phyloP scores from a whole-genome alignment of 345 rosid species.

The Eucalyptus victrix region DNA sequence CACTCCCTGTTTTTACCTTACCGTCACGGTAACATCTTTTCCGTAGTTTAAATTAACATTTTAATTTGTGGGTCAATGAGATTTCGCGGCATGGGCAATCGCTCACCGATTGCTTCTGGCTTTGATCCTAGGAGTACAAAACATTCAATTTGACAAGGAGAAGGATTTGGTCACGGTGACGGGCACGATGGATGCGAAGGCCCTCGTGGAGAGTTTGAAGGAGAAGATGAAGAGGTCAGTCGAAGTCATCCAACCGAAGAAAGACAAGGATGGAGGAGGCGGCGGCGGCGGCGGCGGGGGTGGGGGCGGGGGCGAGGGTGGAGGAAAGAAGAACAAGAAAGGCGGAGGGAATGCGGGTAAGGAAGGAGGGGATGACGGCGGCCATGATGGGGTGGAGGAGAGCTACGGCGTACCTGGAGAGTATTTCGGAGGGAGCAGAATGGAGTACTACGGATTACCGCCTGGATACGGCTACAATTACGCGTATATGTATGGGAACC shows the following conservation, averaged over 20 bases:
- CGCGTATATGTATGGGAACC: neutral
- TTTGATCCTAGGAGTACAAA: slow-evolving; percentile 38
- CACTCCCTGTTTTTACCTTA: neutral
- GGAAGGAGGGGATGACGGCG: neutral
- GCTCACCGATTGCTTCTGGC: neutral
- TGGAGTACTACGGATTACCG: neutral
- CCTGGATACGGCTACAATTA: neutral
- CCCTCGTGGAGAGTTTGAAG: slow-evolving; percentile 28
- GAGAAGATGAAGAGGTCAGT: slow-evolving; percentile 47
- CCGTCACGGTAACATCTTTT: neutral
- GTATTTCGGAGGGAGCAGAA: neutral
- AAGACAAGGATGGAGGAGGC: slow-evolving; percentile 13
- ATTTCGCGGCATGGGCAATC: neutral
- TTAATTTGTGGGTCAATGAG: neutral
- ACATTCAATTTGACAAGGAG: slow-evolving; percentile 25
- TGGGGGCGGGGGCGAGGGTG: slow-evolving; percentile 2
- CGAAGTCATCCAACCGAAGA: slow-evolving; percentile 57
- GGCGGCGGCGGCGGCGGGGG: slow-evolving; percentile 2
- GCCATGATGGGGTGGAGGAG: neutral
- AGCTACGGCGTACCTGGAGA: neutral
- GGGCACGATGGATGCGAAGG: slow-evolving; percentile 64
- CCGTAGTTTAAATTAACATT: neutral
- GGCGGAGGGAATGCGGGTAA: slow-evolving; percentile 1
- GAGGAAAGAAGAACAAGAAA: slow-evolving; percentile 6
- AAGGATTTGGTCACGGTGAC: slow-evolving; percentile 60